phyloP scores from a whole-genome alignment of 345 rosid genomes.

The Arabis alpina region DNA sequence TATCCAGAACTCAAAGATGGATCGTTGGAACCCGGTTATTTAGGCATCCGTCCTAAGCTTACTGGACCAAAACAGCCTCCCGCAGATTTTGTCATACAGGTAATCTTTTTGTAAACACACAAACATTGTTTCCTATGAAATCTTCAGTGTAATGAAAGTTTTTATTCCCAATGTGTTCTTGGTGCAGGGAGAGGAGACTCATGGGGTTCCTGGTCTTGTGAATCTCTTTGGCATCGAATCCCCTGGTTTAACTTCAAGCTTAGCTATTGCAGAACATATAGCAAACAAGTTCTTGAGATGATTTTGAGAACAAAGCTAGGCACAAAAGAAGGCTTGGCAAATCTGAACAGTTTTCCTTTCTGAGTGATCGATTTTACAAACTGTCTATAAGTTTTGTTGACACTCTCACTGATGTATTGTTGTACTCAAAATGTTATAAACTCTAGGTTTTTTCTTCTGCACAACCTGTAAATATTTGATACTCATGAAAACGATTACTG shows the following conservation, averaged over 20 bases:
- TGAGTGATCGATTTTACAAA: neutral
- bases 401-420: neutral
- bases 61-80: slow-evolving; percentile 74
- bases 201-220: slow-evolving; percentile 83
- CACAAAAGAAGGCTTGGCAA: neutral
- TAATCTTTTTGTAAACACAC: slow-evolving; percentile 27
- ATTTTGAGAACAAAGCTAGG: slow-evolving; percentile 11
- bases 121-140: neutral
- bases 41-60: slow-evolving; percentile 89
- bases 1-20: slow-evolving; percentile 78
- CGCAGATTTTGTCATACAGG: slow-evolving; percentile 82
- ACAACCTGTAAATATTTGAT: neutral
- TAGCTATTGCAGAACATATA: slow-evolving; percentile 85
- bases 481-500: slow-evolving; percentile 6
- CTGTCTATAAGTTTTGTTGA: slow-evolving; percentile 4
- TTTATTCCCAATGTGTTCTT: neutral
- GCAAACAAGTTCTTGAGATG: slow-evolving; percentile 56
- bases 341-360: slow-evolving; percentile 6
- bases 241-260: slow-evolving; percentile 93
- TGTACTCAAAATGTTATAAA: slow-evolving; percentile 15
- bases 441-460: neutral
- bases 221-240: slow-evolving; percentile 93
- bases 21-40: slow-evolving; percentile 72
- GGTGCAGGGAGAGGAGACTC: slow-evolving; percentile 76
- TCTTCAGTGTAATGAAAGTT: neutral